phyloP scores from a whole-genome alignment of 805 yeast genomes.

The Nakazawaea pomicola region DNA sequence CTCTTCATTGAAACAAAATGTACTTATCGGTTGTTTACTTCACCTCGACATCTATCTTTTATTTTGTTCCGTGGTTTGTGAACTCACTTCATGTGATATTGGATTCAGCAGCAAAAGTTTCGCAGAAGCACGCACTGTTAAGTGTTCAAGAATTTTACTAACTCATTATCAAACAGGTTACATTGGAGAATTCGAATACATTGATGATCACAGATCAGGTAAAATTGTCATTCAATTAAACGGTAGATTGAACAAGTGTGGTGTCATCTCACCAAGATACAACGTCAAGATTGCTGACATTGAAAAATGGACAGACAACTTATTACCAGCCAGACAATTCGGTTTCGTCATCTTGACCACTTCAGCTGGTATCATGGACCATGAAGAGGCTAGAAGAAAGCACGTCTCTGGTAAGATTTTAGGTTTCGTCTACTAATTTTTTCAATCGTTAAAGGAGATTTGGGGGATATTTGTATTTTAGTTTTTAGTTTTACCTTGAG shows the following conservation, averaged over 20 bases:
- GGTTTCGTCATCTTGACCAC: constrained; percentile 98
- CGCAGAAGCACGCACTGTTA: too few relatives aligned
- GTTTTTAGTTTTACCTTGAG: too few relatives aligned
- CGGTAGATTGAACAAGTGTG: constrained; percentile 99
- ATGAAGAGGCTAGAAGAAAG: constrained; percentile 99
- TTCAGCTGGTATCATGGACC: constrained; percentile 99
- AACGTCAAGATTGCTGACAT: constrained; percentile 93
- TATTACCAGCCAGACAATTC: constrained; percentile 98
- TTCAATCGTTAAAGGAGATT: too few relatives aligned
- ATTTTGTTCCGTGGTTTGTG: constrained; percentile 17
- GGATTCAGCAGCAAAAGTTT: too few relatives aligned
- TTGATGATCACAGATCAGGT: constrained; percentile 99
- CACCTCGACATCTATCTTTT: constrained; percentile 47
- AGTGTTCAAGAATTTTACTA: too few relatives aligned
- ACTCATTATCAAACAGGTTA: constrained; percentile 41
- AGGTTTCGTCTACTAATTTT: constrained; percentile 96
- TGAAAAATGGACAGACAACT: constrained; percentile 98
- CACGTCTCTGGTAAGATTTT: constrained; percentile 99
- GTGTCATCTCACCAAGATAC: constrained; percentile 98
- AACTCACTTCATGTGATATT: too few relatives aligned
- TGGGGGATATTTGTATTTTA: too few relatives aligned
- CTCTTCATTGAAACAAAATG: not conserved
- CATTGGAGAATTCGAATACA: constrained; percentile 98
- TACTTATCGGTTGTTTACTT: constrained; percentile 55
- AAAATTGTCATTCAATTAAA: constrained; percentile 94